Conservation (phyloP, 192 early-diverging fungal species). For the Linnemannia schmuckeri region DNA sequence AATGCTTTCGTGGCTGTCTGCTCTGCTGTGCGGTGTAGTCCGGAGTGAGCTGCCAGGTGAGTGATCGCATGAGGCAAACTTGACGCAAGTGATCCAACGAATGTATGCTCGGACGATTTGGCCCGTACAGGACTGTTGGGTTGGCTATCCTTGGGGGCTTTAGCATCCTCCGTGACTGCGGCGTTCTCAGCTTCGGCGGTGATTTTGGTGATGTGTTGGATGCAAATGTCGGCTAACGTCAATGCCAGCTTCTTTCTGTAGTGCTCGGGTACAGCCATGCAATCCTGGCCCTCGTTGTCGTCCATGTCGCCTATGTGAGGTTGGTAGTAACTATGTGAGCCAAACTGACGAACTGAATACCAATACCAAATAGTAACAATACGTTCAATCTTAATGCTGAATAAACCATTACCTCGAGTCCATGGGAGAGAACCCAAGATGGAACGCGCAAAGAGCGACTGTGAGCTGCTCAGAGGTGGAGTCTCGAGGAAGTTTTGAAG, state of each 20-base stretch:
- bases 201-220: slow-evolving; percentile 14
- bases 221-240: slow-evolving; percentile 28
- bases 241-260: slow-evolving; percentile 34
- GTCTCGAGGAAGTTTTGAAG: slow-evolving; percentile 51
- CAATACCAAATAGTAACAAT: neutral
- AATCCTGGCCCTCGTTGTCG: neutral
- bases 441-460: slow-evolving; percentile 36
- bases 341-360: neutral
- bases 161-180: neutral
- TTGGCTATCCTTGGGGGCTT: neutral
- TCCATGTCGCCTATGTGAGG: neutral
- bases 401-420: slow-evolving; percentile 5
- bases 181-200: neutral
- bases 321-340: neutral
- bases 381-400: no score
- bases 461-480: slow-evolving; percentile 26
- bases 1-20: slow-evolving; percentile 39
- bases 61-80: slow-evolving; percentile 47
- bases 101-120: slow-evolving; percentile 25
- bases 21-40: slow-evolving; percentile 37
- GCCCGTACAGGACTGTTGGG: neutral
- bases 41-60: slow-evolving; percentile 40
- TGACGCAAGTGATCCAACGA: slow-evolving; percentile 21
- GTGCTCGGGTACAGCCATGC: neutral
- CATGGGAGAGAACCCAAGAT: slow-evolving; percentile 26